Conservation (phyloP, 352 stramenopile species). For the Phytophthora meadii region DNA sequence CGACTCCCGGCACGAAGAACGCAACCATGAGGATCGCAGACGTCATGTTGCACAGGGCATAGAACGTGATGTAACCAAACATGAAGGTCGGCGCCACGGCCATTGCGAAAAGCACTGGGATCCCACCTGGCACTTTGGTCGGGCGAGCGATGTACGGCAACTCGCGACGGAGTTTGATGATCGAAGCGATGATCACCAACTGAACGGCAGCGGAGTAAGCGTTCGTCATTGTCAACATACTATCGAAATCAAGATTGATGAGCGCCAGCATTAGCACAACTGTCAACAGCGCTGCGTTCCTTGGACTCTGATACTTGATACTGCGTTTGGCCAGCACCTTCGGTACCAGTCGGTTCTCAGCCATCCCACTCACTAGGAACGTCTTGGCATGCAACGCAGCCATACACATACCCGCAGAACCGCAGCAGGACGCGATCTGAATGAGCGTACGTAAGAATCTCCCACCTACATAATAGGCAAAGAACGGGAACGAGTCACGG, state of each 20-base stretch:
- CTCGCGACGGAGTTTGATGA: conserved; percentile 87
- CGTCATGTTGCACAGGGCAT: conserved; percentile 39
- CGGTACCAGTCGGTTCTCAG: conserved; percentile 86
- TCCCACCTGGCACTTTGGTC: conserved; percentile 60
- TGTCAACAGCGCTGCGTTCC: conserved; percentile 45
- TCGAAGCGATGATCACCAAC: conserved; percentile 90
- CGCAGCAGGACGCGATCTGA: conserved; percentile 76
- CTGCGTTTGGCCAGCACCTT: conserved; percentile 73
- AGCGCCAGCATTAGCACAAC: conserved; percentile 54
- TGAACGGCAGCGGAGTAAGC: conserved; percentile 90
- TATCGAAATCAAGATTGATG: conserved; percentile 68
- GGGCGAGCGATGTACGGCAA: conserved; percentile 78
- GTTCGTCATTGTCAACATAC: conserved; percentile 90
- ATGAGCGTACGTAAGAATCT: conserved; percentile 85
- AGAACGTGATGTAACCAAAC: conserved; percentile 63
- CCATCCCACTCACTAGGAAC: conserved; percentile 84
- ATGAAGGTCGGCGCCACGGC: conserved; percentile 48
- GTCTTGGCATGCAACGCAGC: conserved; percentile 91
- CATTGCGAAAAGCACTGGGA: conserved; percentile 42
- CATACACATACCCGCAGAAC: conserved; percentile 91
- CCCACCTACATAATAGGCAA: conserved; percentile 85
- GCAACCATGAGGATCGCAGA: conserved; percentile 41
- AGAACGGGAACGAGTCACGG: conserved; percentile 87
- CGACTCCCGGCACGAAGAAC: conserved; percentile 51
- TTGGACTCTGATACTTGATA: conserved; percentile 44